These are phyloP conservation scores for Ceratocystis cacaofunesta DNA, from an alignment of 2,329 filamentous ascomycete genomes.

Conservation along the genomic window DNA sequence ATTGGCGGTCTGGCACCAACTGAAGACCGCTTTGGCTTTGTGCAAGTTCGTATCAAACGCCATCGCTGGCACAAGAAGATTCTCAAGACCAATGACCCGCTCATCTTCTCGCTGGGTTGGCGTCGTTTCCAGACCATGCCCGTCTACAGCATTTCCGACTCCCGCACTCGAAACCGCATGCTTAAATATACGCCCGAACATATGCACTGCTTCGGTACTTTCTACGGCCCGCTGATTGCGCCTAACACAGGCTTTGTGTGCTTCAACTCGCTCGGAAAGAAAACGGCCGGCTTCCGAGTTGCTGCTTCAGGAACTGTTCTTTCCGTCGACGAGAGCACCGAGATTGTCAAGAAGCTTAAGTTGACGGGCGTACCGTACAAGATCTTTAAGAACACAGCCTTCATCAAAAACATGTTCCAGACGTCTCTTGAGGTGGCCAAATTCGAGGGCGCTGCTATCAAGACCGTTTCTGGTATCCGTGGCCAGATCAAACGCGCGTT, in stretches of 20 bases:
- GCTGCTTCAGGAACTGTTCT: conserved; percentile 88
- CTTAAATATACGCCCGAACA: conserved; percentile 98
- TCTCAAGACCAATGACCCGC: conserved; percentile 90
- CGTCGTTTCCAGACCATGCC: conserved; percentile 83
- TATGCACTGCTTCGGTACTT: conserved; percentile 95
- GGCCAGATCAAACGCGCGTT: conserved; percentile 96
- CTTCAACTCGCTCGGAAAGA: conserved; percentile 74
- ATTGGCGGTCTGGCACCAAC: conserved; percentile 85
- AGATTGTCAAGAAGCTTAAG: conserved; percentile 99
- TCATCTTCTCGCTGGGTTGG: conserved; percentile 96
- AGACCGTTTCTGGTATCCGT: conserved; percentile 86
- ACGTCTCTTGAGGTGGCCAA: conserved; percentile 88
- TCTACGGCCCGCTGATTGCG: conserved; percentile 87
- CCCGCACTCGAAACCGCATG: conserved; percentile 87
- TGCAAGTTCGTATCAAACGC: conserved; percentile 91
- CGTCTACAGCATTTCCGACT: conserved; percentile 90
- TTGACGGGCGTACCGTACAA: conserved; percentile 88
- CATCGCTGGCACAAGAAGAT: conserved; percentile 99
- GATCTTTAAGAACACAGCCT: conserved; percentile 98
- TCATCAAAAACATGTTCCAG: conserved; percentile 98
- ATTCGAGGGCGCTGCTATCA: conserved; percentile 90
- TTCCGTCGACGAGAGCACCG: conserved; percentile 84
- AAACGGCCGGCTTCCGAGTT: conserved; percentile 81
- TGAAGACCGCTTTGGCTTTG: conserved; percentile 88
- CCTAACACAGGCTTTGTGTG: conserved; percentile 93